Evolutionary conservation across 495 filamentous ascomycete genomes (phyloP).

Genomic region (Aspergillus sclerotiicarbonarius): DNA sequence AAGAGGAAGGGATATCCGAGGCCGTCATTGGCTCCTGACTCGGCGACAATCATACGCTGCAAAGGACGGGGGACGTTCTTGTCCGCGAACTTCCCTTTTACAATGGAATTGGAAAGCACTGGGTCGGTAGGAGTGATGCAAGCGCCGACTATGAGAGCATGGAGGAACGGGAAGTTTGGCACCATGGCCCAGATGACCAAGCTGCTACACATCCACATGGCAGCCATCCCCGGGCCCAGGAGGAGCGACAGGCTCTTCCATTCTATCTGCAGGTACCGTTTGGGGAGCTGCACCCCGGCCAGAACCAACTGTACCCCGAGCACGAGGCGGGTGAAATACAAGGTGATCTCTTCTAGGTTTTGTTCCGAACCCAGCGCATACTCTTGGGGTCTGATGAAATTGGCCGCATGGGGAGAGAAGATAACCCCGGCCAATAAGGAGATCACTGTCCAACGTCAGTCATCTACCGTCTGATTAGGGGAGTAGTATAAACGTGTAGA

Average conservation of each 20-base stretch:
- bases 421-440: slow-evolving; percentile 74
- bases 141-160: slow-evolving; percentile 74
- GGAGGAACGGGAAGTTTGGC: slow-evolving; percentile 68
- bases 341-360: slow-evolving; percentile 63
- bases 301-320: slow-evolving; percentile 89
- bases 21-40: slow-evolving; percentile 90
- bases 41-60: slow-evolving; percentile 84
- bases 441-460: slow-evolving; percentile 58
- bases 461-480: background rate
- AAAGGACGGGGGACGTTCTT: slow-evolving; percentile 79
- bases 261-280: slow-evolving; percentile 75
- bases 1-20: slow-evolving; percentile 93
- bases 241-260: slow-evolving; percentile 75
- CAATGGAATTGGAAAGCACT: slow-evolving; percentile 82
- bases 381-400: slow-evolving; percentile 72
- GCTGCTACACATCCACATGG: slow-evolving; percentile 85
- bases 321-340: slow-evolving; percentile 84
- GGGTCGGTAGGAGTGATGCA: slow-evolving; percentile 94
- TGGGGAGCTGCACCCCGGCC: slow-evolving; percentile 88
- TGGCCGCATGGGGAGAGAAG: slow-evolving; percentile 75
- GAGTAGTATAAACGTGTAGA: no score
- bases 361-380: slow-evolving; percentile 65
- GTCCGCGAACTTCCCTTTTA: slow-evolving; percentile 92
- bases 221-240: slow-evolving; percentile 80
- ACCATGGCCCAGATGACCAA: slow-evolving; percentile 78